These are phyloP conservation scores for Porcisia deanei DNA, from an alignment of 208 protist species.

Conservation along the genomic window DNA sequence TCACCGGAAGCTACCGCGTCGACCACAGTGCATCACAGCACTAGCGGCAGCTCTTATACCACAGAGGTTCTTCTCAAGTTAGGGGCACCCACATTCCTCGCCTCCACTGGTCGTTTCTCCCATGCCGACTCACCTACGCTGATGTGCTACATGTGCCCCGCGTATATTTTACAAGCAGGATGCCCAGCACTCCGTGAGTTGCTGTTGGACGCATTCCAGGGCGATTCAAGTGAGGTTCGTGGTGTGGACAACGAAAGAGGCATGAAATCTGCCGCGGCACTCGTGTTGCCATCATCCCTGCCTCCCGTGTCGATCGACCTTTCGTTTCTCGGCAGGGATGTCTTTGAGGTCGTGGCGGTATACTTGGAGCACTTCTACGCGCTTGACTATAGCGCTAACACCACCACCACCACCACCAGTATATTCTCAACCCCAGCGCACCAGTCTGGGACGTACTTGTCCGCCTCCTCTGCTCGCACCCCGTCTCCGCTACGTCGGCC, in stretches of 20 bases:
- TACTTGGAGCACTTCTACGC: constrained; percentile 81
- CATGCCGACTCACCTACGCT: not conserved
- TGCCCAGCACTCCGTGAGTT: constrained; percentile 42
- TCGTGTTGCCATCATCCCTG: not conserved
- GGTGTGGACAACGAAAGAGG: not conserved
- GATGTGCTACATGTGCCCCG: constrained; percentile 37
- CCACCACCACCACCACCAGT: not conserved
- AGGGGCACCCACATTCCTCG: not conserved
- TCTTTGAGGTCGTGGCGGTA: constrained; percentile 59
- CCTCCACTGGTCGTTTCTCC: not conserved
- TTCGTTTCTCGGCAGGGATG: constrained; percentile 28
- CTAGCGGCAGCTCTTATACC: not conserved
- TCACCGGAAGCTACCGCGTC: not conserved
- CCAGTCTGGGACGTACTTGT: not conserved
- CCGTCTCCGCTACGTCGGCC: constrained; percentile 36
- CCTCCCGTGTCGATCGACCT: constrained; percentile 35
- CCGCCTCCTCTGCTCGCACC: not conserved
- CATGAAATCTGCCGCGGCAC: not conserved
- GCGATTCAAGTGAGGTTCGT: not conserved
- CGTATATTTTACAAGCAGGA: constrained; percentile 39
- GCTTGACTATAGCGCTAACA: not conserved
- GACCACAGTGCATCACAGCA: not conserved
- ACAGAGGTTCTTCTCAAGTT: constrained; percentile 29
- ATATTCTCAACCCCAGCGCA: not conserved
- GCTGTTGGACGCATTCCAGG: constrained; percentile 30